Conservation (phyloP, 495 filamentous ascomycete genomes). For the Tuber aestivum region DNA sequence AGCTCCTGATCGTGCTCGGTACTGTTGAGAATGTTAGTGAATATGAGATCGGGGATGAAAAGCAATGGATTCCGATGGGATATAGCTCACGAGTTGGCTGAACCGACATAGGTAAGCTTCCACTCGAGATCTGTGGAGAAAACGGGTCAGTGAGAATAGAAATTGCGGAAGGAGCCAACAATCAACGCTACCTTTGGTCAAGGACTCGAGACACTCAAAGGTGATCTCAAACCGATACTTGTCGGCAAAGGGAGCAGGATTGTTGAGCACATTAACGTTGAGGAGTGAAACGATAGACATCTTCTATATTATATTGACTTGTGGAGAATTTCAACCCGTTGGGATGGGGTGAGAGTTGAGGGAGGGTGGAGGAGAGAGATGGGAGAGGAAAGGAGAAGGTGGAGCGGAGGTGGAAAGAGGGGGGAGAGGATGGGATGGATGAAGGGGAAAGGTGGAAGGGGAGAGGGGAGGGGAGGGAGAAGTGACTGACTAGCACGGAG, state of each 20-base stretch:
- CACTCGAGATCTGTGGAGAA: slow-evolving; percentile 79
- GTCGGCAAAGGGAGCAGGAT: slow-evolving; percentile 82
- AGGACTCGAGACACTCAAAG: slow-evolving; percentile 88
- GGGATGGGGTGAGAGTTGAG: slow-evolving; percentile 18
- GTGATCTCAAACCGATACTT: slow-evolving; percentile 97
- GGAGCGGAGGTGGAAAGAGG: slow-evolving; percentile 9
- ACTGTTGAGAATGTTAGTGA: slow-evolving; percentile 47
- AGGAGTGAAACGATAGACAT: slow-evolving; percentile 98
- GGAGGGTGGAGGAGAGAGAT: slow-evolving; percentile 1
- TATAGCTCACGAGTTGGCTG: slow-evolving; percentile 77
- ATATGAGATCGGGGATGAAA: slow-evolving; percentile 14
- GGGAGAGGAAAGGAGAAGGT: slow-evolving; percentile 6
- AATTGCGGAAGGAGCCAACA: slow-evolving; percentile 4
- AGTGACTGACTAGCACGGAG: slow-evolving; percentile 16
- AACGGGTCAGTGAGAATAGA: slow-evolving; percentile 5
- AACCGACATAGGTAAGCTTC: slow-evolving; percentile 98
- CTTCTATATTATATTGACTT: slow-evolving; percentile 45
- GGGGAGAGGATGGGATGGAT: slow-evolving; percentile 15
- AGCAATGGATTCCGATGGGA: slow-evolving; percentile 8
- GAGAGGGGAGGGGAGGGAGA: slow-evolving; percentile 26
- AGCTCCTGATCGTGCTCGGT: slow-evolving; percentile 97
- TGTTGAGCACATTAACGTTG: slow-evolving; percentile 91
- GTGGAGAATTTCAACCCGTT: slow-evolving; percentile 21
- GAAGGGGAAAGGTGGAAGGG: slow-evolving; percentile 14
- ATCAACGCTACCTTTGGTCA: slow-evolving; percentile 69